Evolutionary conservation across 1,284 basidiomycete species (phyloP), one percentile per base, ranked within the genome.

Genomic region (Ceratobasidium sp.): DNA sequence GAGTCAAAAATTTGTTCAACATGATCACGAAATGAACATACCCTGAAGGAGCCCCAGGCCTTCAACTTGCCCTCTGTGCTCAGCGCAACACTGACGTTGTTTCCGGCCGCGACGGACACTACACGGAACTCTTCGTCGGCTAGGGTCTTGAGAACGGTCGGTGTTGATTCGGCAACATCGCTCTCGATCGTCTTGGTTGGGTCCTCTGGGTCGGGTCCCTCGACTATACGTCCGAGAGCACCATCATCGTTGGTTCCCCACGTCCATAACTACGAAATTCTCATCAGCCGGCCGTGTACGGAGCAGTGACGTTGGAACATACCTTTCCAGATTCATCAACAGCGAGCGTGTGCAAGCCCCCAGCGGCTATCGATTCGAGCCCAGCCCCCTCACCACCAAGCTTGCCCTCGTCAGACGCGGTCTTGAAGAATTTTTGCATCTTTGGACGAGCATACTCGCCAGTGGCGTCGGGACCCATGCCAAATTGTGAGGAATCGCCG

Each of bases 161-260:
- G 87, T 69, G 80, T 80, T 28, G 84, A 82, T 78, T 88, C 87
- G 43, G 85, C 80, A 71, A 85, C 83, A 73, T 87, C 86, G 12
- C 82, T 80, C 12, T 84, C 83, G 58, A 84, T 79, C 8, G 73
- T 76, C 45, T 78, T 61, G 12, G 76, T 79, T 10, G 80, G 78
- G 58, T 81, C 79, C 39, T 77, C 77, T 77, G 76, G 76, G 45
- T 84, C 80, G 12, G 80, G 78, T 16, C 83, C 80, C 28, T 82
- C 81, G 0, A 85, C 86, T 41, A 78, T 72, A 71, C 86, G 80
- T 23, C 87, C 87, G 8, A 89, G 82, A 4, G 85, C 83, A 28
- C 84, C 86, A 74, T 86, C 84, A 78, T 89, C 87, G 78, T 89
- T 88, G 78, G 87, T 85, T 45, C 87, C 87, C 82, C 84, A 87